Evolutionary conservation across 257 asterid genomes (phyloP).

Genomic region (Cinchona pubescens): DNA sequence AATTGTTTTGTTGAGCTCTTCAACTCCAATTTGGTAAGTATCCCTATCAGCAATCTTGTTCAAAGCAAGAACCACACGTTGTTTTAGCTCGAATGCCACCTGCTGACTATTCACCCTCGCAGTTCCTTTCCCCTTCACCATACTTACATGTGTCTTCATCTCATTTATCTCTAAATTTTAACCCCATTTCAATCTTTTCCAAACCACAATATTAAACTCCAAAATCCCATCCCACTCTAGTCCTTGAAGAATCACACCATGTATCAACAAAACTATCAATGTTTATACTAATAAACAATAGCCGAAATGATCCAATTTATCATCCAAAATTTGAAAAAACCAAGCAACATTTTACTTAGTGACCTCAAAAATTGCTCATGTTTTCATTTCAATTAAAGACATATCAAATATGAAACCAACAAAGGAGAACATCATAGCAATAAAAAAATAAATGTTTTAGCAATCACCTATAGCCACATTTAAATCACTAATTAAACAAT

Average conservation of each 20-base stretch:
- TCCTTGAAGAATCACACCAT: neutral
- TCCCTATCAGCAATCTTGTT: constrained; percentile 92
- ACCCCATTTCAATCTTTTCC: constrained; percentile 10
- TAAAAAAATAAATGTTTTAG: too few species aligned
- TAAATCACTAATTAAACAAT: too few species aligned
- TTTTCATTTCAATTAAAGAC: neutral
- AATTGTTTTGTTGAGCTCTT: constrained; percentile 71
- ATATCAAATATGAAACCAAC: too few species aligned
- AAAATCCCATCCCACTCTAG: constrained; percentile 4
- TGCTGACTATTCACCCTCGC: constrained; percentile 59
- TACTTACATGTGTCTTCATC: constrained; percentile 53
- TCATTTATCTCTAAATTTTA: constrained; percentile 18
- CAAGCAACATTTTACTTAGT: neutral
- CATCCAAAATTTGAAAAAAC: neutral
- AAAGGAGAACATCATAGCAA: too few species aligned
- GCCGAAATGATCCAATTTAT: neutral
- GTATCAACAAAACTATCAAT: neutral
- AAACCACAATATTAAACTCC: constrained; percentile 16
- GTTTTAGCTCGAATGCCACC: constrained; percentile 74
- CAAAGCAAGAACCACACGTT: constrained; percentile 67
- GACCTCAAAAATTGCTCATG: too few species aligned
- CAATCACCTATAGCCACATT: too few species aligned
- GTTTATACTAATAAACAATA: neutral
- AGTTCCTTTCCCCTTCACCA: constrained; percentile 60
- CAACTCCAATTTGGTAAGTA: constrained; percentile 76